These are phyloP conservation scores for Onygenales sp. DNA, from an alignment of 2,329 filamentous ascomycete species.

Conservation along the genomic window DNA sequence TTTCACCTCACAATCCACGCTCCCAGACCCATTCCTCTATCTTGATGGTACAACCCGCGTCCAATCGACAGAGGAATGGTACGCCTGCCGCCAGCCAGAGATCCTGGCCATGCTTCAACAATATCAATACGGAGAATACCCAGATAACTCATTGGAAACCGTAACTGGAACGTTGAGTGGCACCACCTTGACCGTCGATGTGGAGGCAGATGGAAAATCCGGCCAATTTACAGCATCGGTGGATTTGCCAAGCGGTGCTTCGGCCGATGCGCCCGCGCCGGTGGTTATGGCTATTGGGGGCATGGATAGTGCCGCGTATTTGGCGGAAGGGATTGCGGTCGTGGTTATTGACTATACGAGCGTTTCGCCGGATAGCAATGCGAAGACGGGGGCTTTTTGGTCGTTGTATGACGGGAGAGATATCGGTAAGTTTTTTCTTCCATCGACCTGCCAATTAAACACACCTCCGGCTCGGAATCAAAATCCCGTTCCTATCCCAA, in stretches of 20 bases:
- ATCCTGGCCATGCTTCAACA: conserved; percentile 42
- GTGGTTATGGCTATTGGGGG: conserved; percentile 44
- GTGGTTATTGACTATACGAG: conserved; percentile 42
- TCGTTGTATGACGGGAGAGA: conserved; percentile 40
- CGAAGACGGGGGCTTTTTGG: conserved; percentile 43
- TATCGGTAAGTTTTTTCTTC: conserved; percentile 17
- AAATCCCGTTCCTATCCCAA: too few species aligned
- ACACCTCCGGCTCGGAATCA: too few species aligned
- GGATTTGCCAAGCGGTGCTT: conserved; percentile 31
- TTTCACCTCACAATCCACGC: conserved; percentile 12
- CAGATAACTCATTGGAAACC: conserved; percentile 39
- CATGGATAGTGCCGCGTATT: conserved; percentile 40
- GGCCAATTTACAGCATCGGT: conserved; percentile 37
- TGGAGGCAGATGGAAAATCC: conserved; percentile 36
- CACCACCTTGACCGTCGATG: conserved; percentile 34
- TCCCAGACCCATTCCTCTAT: conserved; percentile 40
- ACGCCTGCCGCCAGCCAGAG: conserved; percentile 41
- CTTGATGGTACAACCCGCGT: conserved; percentile 35
- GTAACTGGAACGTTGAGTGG: conserved; percentile 40
- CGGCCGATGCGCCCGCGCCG: conserved; percentile 26
- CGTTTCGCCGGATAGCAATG: conserved; percentile 42
- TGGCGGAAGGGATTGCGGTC: conserved; percentile 40
- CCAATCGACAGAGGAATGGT: conserved; percentile 40
- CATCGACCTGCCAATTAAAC: too few species aligned
- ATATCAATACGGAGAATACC: conserved; percentile 45